Conservation (phyloP, 768 basidiomycete species). For the Fibroporia radiculosa region DNA sequence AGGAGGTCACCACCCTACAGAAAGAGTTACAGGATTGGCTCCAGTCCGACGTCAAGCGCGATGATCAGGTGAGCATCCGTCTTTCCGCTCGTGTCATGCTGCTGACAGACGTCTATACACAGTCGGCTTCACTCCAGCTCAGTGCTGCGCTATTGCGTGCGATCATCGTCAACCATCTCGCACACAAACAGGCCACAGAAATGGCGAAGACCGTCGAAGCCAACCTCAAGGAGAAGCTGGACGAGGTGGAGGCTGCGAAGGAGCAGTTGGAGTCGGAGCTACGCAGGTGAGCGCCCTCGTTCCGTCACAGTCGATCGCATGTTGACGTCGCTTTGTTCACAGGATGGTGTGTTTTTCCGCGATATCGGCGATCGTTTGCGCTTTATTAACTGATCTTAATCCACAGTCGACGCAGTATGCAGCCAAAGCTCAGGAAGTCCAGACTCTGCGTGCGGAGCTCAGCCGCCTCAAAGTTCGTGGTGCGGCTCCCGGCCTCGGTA, state of each 20-base stretch:
- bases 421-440: conserved; percentile 67
- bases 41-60: conserved; percentile 45
- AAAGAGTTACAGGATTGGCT: conserved; percentile 77
- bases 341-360: conserved; percentile 40
- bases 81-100: conserved; percentile 7
- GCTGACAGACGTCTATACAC: conserved; percentile 1
- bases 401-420: conserved; percentile 50
- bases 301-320: background rate
- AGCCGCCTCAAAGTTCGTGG: conserved; percentile 46
- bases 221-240: conserved; percentile 55
- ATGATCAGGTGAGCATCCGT: conserved; percentile 52
- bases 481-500: conserved; percentile 25
- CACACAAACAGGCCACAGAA: conserved; percentile 73
- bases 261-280: conserved; percentile 62
- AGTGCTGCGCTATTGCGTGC: conserved; percentile 75
- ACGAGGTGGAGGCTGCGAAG: conserved; percentile 52
- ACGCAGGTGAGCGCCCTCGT: conserved; percentile 45
- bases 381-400: conserved; percentile 10
- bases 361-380: conserved; percentile 3
- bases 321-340: conserved; percentile 25
- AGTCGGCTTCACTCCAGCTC: conserved; percentile 64
- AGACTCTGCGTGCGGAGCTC: conserved; percentile 58
- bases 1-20: conserved; percentile 73
- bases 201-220: conserved; percentile 55
- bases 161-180: conserved; percentile 75